Conservation (phyloP, 116 monocot species). For the Iris pallida region DNA sequence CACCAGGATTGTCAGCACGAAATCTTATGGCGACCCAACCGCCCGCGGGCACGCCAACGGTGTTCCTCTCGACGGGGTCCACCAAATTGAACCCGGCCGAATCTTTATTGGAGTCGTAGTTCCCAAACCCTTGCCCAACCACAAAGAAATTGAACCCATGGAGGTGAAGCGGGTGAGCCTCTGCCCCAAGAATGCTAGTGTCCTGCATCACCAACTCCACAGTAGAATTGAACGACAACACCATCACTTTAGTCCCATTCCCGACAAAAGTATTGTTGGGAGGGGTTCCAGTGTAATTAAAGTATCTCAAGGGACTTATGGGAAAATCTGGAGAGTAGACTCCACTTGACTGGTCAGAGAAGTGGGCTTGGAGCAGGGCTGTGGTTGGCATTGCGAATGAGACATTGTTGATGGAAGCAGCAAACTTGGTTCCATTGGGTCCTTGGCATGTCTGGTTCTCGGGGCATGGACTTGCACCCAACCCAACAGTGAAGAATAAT, state of each 20-base stretch:
- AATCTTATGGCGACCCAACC: slow-evolving; percentile 42
- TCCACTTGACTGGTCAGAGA: slow-evolving; percentile 10
- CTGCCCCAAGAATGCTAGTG: slow-evolving; percentile 25
- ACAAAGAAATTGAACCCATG: slow-evolving; percentile 45
- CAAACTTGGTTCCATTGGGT: slow-evolving; percentile 33
- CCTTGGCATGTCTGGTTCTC: slow-evolving; percentile 17
- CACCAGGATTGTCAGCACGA: slow-evolving; percentile 40
- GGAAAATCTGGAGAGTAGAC: slow-evolving; percentile 34
- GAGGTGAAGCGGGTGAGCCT: slow-evolving; percentile 38
- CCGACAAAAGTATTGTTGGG: slow-evolving; percentile 35
- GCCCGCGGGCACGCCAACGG: slow-evolving; percentile 27
- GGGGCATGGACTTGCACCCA: slow-evolving; percentile 35
- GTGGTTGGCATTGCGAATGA: slow-evolving; percentile 26
- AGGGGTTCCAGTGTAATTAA: slow-evolving; percentile 41
- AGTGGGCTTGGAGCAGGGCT: slow-evolving; percentile 36
- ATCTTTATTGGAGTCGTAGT: slow-evolving; percentile 20
- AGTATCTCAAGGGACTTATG: slow-evolving; percentile 8
- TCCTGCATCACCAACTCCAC: slow-evolving; percentile 48
- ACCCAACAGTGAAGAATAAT: slow-evolving; percentile 35
- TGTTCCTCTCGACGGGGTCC: slow-evolving; percentile 41
- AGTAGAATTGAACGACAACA: slow-evolving; percentile 23
- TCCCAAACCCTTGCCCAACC: slow-evolving; percentile 30
- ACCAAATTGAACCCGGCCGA: slow-evolving; percentile 24
- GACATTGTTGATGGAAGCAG: slow-evolving; percentile 34
- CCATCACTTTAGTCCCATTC: slow-evolving; percentile 27